Evolutionary conservation across 169 alveolate species (phyloP), one percentile per base, ranked within the genome.

Genomic region (Condylostoma magnum): DNA sequence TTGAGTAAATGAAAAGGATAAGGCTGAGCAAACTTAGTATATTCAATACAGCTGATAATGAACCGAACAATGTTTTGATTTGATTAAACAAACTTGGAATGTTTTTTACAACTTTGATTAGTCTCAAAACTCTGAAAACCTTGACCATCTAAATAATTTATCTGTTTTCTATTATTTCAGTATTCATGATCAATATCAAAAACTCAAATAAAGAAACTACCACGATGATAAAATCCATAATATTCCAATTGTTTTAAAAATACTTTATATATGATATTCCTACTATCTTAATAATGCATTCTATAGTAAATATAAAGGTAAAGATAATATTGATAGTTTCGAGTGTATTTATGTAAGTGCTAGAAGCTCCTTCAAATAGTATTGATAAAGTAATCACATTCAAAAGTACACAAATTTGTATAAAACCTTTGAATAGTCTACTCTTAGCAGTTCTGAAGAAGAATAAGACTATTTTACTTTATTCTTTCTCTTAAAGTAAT

Each of bases 1-100:
- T 79, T 27, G 95, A 76, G 66, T 82, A 92, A 10, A 92, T 89
- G 36, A 89, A 85, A 66, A 58, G 84, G 3, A 92, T 73, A 6
- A 92, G 83, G 53, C 84, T 48, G 47, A 87, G 82, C 3, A 92
- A 58, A 0, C 82, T 60, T 47, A 85, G 68, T 2, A 87, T 92
- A 80, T 89, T 92, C 20, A 77, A 6, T 8, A 92, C 70, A 3
- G 91, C 85, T 8, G 92, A 86, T 18, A 92, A 27, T 10, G 93
- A 90, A 72, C 82, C n/a, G n/a, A n/a, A n/a, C n/a, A n/a, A n/a
- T n/a, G n/a, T n/a, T n/a, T n/a, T n/a, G n/a, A n/a, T n/a, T n/a
- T n/a, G n/a, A n/a, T n/a, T n/a, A n/a, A n/a, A n/a, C n/a, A n/a
- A n/a, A n/a, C n/a, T n/a, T n/a, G n/a, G n/a, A 41, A 41, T 15